Evolutionary conservation across 805 yeast species (phyloP).

Genomic region (Suhomyces kilbournensis): DNA sequence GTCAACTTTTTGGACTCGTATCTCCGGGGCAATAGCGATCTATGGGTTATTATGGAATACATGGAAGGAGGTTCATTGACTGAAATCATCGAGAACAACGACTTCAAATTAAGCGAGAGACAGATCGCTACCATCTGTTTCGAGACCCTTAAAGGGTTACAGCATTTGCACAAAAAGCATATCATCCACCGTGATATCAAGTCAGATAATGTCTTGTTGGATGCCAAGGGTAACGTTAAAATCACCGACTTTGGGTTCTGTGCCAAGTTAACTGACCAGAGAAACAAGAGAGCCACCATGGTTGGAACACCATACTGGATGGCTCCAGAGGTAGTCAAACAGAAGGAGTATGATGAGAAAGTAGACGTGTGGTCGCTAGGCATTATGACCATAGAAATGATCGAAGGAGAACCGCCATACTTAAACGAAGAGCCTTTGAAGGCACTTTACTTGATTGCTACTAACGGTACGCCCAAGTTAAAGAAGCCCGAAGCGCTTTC

Average conservation of each 20-base stretch:
- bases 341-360: slow-evolving; percentile 76
- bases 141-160: slow-evolving; percentile 88
- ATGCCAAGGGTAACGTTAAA: slow-evolving; percentile 42
- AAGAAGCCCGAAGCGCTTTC: slow-evolving; percentile 68
- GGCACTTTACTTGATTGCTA: slow-evolving; percentile 73
- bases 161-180: slow-evolving; percentile 86
- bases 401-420: slow-evolving; percentile 83
- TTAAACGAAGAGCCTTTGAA: slow-evolving; percentile 75
- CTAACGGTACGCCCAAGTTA: slow-evolving; percentile 77
- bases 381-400: slow-evolving; percentile 85
- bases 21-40: slow-evolving; percentile 49
- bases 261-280: slow-evolving; percentile 72
- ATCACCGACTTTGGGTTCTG: slow-evolving; percentile 47
- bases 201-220: slow-evolving; percentile 45
- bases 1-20: slow-evolving; percentile 93
- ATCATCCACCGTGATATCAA: slow-evolving; percentile 71
- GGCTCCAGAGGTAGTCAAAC: slow-evolving; percentile 85
- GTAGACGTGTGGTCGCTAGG: slow-evolving; percentile 84
- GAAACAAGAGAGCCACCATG: slow-evolving; percentile 77
- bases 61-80: slow-evolving; percentile 99
- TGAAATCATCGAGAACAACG: slow-evolving; percentile 90
- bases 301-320: slow-evolving; percentile 90
- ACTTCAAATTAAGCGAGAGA: slow-evolving; percentile 64
- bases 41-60: slow-evolving; percentile 99
- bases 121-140: slow-evolving; percentile 90